A percentile compares a stretch with the other conserved stretches of the same genome.
Evolutionary conservation across 805 yeast genomes (phyloP).

Genomic region (Scheffersomyces stipitis): DNA sequence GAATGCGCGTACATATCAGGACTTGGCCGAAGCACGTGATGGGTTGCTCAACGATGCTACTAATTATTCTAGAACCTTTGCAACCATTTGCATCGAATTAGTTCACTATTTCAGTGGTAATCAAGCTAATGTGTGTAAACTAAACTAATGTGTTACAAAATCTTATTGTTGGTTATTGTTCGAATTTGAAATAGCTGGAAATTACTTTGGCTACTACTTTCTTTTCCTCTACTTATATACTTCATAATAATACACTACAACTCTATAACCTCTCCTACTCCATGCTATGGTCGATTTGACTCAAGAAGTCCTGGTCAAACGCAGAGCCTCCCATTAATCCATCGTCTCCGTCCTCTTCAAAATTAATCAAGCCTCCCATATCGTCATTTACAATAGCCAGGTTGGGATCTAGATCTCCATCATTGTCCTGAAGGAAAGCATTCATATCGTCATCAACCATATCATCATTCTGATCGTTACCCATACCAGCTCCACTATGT

Average conservation of each 20-base stretch:
- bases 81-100: too few relatives aligned
- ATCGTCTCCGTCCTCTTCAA: conserved; percentile 30
- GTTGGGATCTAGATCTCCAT: conserved; percentile 8
- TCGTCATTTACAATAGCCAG: conserved; percentile 22
- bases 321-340: conserved; percentile 24
- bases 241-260: neutral
- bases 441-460: conserved; percentile 14
- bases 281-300: conserved; percentile 27
- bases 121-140: too few relatives aligned
- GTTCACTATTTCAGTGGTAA: too few relatives aligned
- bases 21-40: too few relatives aligned
- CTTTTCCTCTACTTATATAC: neutral
- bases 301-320: conserved; percentile 35
- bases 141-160: too few relatives aligned
- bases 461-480: neutral
- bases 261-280: conserved; percentile 10
- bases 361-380: conserved; percentile 35
- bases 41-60: too few relatives aligned
- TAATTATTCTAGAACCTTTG: too few relatives aligned
- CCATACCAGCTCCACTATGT: neutral
- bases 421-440: conserved; percentile 17
- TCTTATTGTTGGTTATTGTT: too few relatives aligned
- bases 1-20: too few relatives aligned
- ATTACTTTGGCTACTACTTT: neutral
- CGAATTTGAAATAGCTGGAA: neutral